Evolutionary conservation across 345 rosid species (phyloP), one percentile per base, ranked within the genome.

Genomic region (Capsella bursapastoris): DNA sequence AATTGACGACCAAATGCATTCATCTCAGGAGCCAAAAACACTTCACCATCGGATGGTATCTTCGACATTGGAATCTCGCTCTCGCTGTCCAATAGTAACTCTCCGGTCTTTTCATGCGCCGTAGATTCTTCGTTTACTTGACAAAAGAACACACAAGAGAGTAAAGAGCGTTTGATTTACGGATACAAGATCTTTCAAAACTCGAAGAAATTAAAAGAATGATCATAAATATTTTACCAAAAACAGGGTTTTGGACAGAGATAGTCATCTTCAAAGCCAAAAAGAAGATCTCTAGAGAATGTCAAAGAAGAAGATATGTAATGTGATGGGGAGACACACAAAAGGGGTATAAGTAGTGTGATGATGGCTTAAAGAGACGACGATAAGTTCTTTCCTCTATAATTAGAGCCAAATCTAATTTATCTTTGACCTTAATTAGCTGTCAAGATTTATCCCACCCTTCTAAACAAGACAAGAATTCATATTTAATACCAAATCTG

Each of bases 1-100:
- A 64, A 68, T 16, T 73, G 68, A 32, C 58, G 78, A 43, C 92
- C 95, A 45, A 86, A 86, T 6, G 91, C 74, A 59, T 89, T 89
- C 75, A 77, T 64, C 6, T 78, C 87, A 5, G 92, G 86, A 31
- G 87, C 88, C 31, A 74, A 72, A 68, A 89, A 85, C 18, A 66
- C 80, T 2, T 53, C 82, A 35, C 41, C 71, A 5, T 60, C 14
- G 1, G 68, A 50, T 37, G 60, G 45, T 11, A 53, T 32, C 60
- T 67, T 71, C 41, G 75, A 56, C 72, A 51, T 52, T 8, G 69
- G 31, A 44, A 57, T 43, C 15, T 15, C 37, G 8, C 76, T 43
- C 15, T 15, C 37, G 8, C 76, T 58, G 34, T 89, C 90, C 64
- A 75, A 68, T 6, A 77, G 81, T 77, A 92, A 60, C 28, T 83